A percentile compares a stretch with the other conserved stretches of the same genome.
Evolutionary conservation across 1,284 basidiomycete genomes (phyloP).

Genomic region (Leccinum fuscescens): DNA sequence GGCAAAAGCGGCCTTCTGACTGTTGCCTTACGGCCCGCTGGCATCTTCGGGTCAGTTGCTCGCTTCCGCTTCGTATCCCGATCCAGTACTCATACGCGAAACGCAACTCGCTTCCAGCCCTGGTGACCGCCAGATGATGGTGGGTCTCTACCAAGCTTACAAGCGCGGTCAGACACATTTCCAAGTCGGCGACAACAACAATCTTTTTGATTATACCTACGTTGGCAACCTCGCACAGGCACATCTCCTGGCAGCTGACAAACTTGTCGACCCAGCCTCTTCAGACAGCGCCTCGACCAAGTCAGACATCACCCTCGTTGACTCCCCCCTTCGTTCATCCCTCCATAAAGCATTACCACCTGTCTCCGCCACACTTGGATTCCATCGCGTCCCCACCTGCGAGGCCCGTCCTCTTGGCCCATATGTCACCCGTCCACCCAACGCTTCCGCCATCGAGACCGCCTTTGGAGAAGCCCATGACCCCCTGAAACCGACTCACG

Average conservation of each 20-base stretch:
- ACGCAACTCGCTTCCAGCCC: conserved; percentile 49
- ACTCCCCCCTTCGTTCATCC: conserved; percentile 23
- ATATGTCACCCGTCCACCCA: conserved; percentile 57
- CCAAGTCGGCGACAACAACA: conserved; percentile 93
- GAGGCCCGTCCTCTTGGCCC: conserved; percentile 80
- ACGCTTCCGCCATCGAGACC: conserved; percentile 57
- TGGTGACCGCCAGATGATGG: conserved; percentile 87
- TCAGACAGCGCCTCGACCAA: conserved; percentile 7
- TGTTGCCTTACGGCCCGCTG: conserved; percentile 90
- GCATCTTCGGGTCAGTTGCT: conserved; percentile 85
- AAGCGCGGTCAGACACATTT: conserved; percentile 84
- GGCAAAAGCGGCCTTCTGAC: conserved; percentile 81
- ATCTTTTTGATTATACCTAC: conserved; percentile 97
- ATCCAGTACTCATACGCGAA: neutral
- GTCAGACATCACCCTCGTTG: conserved; percentile 25
- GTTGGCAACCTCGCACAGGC: conserved; percentile 95
- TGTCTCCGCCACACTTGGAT: conserved; percentile 62
- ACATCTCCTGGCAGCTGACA: conserved; percentile 92
- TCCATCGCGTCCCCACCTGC: conserved; percentile 71
- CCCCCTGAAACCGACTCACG: conserved; percentile 44
- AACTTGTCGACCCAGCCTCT: conserved; percentile 50
- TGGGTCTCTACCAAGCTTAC: conserved; percentile 80
- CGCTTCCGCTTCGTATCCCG: neutral
- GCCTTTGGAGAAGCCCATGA: conserved; percentile 59
- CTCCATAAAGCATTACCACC: conserved; percentile 61